A percentile compares a stretch with the other conserved stretches of the same genome.
Conservation (phyloP, 1,284 basidiomycete genomes). For the Psilocybe mexicana region DNA sequence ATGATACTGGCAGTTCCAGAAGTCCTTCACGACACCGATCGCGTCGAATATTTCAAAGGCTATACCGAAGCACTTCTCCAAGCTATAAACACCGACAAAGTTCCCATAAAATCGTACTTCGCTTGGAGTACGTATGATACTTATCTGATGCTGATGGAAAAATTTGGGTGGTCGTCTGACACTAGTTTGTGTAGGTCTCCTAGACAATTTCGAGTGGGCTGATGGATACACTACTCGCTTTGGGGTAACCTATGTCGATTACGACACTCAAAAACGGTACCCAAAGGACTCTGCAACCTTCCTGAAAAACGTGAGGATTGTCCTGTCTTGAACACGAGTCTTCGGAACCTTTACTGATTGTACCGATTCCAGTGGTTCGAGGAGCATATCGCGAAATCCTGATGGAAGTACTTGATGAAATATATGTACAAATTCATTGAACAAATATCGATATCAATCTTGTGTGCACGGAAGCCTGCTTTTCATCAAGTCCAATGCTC, state of each 20-base stretch:
- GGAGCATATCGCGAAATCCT: slow-evolving; percentile 8
- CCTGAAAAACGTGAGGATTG: slow-evolving; percentile 38
- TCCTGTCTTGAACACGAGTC: not conserved
- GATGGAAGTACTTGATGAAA: not conserved
- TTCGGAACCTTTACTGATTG: not conserved
- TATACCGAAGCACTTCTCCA: slow-evolving; percentile 59
- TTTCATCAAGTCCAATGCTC: too few relatives aligned
- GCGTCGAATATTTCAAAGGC: slow-evolving; percentile 69
- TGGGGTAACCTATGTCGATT: slow-evolving; percentile 69
- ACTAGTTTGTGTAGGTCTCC: slow-evolving; percentile 40
- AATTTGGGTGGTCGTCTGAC: not conserved
- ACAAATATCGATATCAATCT: not conserved
- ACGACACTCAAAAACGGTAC: slow-evolving; percentile 66
- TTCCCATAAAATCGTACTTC: slow-evolving; percentile 71
- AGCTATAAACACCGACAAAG: slow-evolving; percentile 65
- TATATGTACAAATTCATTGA: too few relatives aligned
- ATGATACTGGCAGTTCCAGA: slow-evolving; percentile 50
- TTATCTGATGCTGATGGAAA: not conserved
- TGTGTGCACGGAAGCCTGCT: not conserved
- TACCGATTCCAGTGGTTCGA: slow-evolving; percentile 15
- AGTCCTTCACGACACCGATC: slow-evolving; percentile 63
- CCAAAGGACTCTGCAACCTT: slow-evolving; percentile 69
- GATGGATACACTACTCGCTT: slow-evolving; percentile 67
- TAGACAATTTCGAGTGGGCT: slow-evolving; percentile 81
- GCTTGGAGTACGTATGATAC: slow-evolving; percentile 1